phyloP scores from a whole-genome alignment of 805 yeast genomes.

The Spathaspora girioi region DNA sequence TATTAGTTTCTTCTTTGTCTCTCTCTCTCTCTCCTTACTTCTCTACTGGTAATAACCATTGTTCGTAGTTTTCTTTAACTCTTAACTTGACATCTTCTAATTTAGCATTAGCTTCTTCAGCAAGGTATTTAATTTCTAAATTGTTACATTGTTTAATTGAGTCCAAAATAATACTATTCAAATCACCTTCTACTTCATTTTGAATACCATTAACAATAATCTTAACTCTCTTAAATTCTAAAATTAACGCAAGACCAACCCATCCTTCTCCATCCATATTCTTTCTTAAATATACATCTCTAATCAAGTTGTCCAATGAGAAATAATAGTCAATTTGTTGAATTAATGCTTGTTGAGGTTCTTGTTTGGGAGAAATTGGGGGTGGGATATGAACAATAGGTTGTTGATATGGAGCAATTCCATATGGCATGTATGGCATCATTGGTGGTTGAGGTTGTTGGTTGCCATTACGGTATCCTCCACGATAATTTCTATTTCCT shows the following conservation, averaged over 20 bases:
- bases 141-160: conserved; percentile 53
- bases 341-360: conserved; percentile 41
- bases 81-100: conserved; percentile 56
- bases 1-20: background rate
- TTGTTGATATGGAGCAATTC: conserved; percentile 8
- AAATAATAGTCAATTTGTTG: conserved; percentile 87
- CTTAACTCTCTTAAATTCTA: conserved; percentile 73
- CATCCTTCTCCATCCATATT: conserved; percentile 79
- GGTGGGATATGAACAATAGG: conserved; percentile 35
- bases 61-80: conserved; percentile 52
- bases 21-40: background rate
- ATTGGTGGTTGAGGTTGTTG: conserved; percentile 6
- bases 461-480: conserved; percentile 11
- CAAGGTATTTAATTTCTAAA: conserved; percentile 44
- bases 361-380: conserved; percentile 45
- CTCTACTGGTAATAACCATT: conserved; percentile 54
- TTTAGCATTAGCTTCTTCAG: conserved; percentile 23
- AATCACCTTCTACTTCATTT: conserved; percentile 25
- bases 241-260: conserved; percentile 58
- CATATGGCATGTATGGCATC: conserved; percentile 5
- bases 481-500: conserved; percentile 3
- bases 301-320: conserved; percentile 78
- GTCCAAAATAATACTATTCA: conserved; percentile 40
- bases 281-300: conserved; percentile 77
- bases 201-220: conserved; percentile 42